A percentile compares a stretch with the other conserved stretches of the same genome.
Conservation (phyloP, 31 red algal genomes). For the Bonnemaisonia californica region DNA sequence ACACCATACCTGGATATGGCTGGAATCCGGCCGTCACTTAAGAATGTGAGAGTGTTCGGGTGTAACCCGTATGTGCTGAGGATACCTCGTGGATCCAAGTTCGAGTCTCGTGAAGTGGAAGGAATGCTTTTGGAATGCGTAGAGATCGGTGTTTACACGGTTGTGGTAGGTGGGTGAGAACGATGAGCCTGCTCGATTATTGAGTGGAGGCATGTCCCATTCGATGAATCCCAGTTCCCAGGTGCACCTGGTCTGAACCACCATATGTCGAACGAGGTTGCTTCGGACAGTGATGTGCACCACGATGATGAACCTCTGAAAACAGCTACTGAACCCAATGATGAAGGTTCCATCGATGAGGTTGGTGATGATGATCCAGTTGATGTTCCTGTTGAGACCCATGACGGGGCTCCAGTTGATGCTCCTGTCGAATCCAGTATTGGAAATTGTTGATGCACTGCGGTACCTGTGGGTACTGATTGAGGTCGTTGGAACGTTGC, state of each 20-base stretch:
- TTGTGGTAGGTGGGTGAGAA: slow-evolving; percentile 1
- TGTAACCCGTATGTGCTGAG: not conserved
- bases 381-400: too few relatives aligned
- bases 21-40: not conserved
- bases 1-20: too few relatives aligned
- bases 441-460: too few relatives aligned
- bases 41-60: slow-evolving; percentile 17
- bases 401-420: too few relatives aligned
- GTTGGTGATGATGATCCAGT: too few relatives aligned
- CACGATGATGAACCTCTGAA: too few relatives aligned
- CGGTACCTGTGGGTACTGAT: too few relatives aligned
- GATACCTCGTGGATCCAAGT: not conserved
- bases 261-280: not conserved
- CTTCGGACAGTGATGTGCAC: slow-evolving; percentile 4
- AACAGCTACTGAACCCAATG: too few relatives aligned
- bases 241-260: not conserved
- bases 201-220: slow-evolving; percentile 5
- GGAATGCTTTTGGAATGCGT: slow-evolving; percentile 8
- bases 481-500: too few relatives aligned
- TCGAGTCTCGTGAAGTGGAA: slow-evolving; percentile 21
- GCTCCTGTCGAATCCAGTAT: too few relatives aligned
- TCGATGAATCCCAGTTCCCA: slow-evolving; percentile 31
- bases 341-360: too few relatives aligned
- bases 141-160: not conserved
- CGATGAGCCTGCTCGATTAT: not conserved